These are phyloP conservation scores for Linanthus parryae DNA, from an alignment of 148 eudicot species.

Conservation along the genomic window DNA sequence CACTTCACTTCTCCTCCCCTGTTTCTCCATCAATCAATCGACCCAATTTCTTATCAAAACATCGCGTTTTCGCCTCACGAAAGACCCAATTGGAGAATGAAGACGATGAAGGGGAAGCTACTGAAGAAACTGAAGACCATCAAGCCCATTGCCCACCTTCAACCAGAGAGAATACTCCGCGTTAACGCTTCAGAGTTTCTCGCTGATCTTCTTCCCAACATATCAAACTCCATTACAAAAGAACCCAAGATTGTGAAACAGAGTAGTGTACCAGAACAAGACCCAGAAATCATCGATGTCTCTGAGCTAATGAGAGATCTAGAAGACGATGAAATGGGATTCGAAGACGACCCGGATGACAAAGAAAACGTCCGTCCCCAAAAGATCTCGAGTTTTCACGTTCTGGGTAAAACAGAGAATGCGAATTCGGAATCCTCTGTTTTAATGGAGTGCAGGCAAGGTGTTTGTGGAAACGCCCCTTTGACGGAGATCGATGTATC, in stretches of 20 bases:
- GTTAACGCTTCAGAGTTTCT: constrained; percentile 45
- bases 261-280: constrained; percentile 8
- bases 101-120: constrained; percentile 75
- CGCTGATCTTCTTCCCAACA: constrained; percentile 17
- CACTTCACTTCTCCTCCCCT: neutral
- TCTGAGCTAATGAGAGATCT: constrained; percentile 41
- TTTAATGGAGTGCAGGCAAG: neutral
- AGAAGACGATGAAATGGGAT: constrained; percentile 27
- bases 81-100: constrained; percentile 29
- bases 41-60: neutral
- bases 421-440: neutral
- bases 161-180: constrained; percentile 58
- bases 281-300: constrained; percentile 39
- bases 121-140: constrained; percentile 75
- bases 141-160: constrained; percentile 56
- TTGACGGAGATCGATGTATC: constrained; percentile 29
- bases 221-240: constrained; percentile 21
- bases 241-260: constrained; percentile 16
- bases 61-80: constrained; percentile 2
- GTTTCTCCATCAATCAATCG: neutral
- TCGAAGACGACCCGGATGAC: constrained; percentile 17
- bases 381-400: constrained; percentile 10
- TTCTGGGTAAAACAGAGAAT: no score
- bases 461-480: constrained; percentile 4
- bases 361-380: constrained; percentile 52